These are phyloP conservation scores for Aspergillus carbonarius DNA, from an alignment of 2,329 filamentous ascomycete genomes.

Conservation along the genomic window DNA sequence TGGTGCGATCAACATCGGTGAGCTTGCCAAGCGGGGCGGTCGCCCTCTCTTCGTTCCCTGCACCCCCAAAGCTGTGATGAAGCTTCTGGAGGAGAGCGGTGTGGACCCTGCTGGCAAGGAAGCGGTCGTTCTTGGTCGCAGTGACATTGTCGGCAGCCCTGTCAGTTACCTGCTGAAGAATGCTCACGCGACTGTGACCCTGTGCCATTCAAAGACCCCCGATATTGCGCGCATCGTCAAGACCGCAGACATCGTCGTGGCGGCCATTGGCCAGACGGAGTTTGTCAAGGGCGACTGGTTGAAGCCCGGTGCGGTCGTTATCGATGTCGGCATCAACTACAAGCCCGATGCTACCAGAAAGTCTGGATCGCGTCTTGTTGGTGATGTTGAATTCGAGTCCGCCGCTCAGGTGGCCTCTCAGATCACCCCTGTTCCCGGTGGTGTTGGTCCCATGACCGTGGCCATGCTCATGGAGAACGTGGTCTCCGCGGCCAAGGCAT, in stretches of 20 bases:
- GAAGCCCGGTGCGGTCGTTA: constrained; percentile 91
- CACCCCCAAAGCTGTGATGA: constrained; percentile 97
- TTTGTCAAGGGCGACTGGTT: constrained; percentile 96
- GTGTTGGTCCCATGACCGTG: constrained; percentile 98
- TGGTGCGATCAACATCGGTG: constrained; percentile 89
- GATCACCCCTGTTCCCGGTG: constrained; percentile 94
- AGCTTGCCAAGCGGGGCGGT: constrained; percentile 92
- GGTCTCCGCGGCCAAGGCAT: constrained; percentile 76
- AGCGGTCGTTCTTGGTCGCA: constrained; percentile 89
- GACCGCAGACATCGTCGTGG: constrained; percentile 83
- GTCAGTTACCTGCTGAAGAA: constrained; percentile 95
- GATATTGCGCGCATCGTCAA: constrained; percentile 73
- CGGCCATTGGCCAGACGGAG: constrained; percentile 81
- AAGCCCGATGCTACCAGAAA: constrained; percentile 86
- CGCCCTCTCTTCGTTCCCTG: constrained; percentile 87
- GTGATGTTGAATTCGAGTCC: constrained; percentile 89
- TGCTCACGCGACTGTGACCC: constrained; percentile 92
- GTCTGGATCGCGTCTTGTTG: constrained; percentile 86
- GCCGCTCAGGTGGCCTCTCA: constrained; percentile 82
- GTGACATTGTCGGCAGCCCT: constrained; percentile 95
- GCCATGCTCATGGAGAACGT: constrained; percentile 98
- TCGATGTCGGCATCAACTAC: constrained; percentile 97
- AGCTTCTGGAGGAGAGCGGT: constrained; percentile 77
- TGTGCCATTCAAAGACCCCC: constrained; percentile 87
- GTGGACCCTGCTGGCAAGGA: constrained; percentile 85